These are phyloP conservation scores for Phytophthora boehmeriae DNA, from an alignment of 352 stramenopile genomes.

Conservation along the genomic window DNA sequence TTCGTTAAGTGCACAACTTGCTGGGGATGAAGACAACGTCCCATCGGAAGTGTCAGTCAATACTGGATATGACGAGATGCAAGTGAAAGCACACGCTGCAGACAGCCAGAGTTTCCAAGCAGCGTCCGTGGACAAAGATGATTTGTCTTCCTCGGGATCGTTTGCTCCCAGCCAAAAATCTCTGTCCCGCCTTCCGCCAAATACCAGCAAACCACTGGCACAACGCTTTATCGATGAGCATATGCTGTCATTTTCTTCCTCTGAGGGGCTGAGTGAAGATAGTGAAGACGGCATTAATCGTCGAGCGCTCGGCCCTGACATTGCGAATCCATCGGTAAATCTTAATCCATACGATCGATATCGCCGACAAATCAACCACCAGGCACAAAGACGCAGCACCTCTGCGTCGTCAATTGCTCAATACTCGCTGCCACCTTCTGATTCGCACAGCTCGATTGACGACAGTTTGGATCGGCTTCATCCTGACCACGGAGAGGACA, in stretches of 20 bases:
- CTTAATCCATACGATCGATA: constrained; percentile 23
- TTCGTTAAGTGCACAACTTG: background rate
- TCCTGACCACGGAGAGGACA: constrained; percentile 33
- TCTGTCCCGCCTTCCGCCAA: constrained; percentile 23
- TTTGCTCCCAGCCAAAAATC: constrained; percentile 28
- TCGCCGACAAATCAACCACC: constrained; percentile 32
- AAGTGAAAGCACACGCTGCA: background rate
- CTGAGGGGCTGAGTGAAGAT: constrained; percentile 17
- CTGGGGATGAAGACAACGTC: constrained; percentile 1
- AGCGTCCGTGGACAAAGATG: constrained; percentile 7
- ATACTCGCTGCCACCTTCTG: constrained; percentile 65
- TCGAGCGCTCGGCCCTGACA: constrained; percentile 6
- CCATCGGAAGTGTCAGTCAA: constrained; percentile 1
- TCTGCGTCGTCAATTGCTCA: constrained; percentile 43
- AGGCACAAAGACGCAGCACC: constrained; percentile 28
- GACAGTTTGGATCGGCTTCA: constrained; percentile 41
- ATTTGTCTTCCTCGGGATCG: constrained; percentile 17
- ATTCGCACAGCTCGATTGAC: constrained; percentile 67
- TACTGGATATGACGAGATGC: constrained; percentile 4
- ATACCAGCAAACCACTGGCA: constrained; percentile 21
- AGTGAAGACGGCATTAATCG: constrained; percentile 4
- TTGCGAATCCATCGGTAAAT: constrained; percentile 4
- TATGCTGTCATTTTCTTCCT: constrained; percentile 33
- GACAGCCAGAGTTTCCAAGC: background rate
- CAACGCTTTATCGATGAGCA: constrained; percentile 32